Evolutionary conservation across 129 eudicot species (phyloP).

Genomic region (Escallonia herrerae): DNA sequence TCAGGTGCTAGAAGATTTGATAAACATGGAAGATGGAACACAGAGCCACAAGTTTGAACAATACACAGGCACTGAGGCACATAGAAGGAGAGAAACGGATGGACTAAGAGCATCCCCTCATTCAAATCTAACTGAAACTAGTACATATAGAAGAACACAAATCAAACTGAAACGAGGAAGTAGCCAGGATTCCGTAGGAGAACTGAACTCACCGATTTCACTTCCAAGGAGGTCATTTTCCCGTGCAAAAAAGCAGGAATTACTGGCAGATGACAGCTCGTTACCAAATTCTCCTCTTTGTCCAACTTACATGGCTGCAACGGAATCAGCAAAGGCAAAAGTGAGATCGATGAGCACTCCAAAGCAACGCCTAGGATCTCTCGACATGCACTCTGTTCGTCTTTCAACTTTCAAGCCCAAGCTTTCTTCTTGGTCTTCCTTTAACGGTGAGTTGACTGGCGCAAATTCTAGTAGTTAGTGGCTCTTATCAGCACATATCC

Average conservation of each 20-base stretch:
- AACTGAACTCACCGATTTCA: constrained; percentile 42
- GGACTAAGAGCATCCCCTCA: constrained; percentile 9
- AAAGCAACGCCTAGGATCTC: constrained; percentile 43
- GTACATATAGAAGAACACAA: constrained; percentile 1
- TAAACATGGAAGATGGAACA: constrained; percentile 18
- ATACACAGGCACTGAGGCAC: too few relatives aligned
- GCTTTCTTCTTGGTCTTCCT: constrained; percentile 56
- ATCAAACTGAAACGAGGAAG: constrained; percentile 19
- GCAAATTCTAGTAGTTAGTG: constrained; percentile 11
- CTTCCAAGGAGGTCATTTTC: constrained; percentile 46
- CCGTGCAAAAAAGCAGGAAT: constrained; percentile 29
- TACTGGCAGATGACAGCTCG: constrained; percentile 36
- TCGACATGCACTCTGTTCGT: constrained; percentile 39
- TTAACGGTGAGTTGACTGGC: constrained; percentile 34
- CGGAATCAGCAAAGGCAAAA: constrained; percentile 88
- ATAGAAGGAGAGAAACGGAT: constrained; percentile 16
- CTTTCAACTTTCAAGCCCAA: constrained; percentile 37
- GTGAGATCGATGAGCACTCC: constrained; percentile 80
- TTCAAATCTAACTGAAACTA: constrained; percentile 15
- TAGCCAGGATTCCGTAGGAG: constrained; percentile 28
- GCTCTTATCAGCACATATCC: constrained; percentile 32
- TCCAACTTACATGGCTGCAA: constrained; percentile 82
- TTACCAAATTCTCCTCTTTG: constrained; percentile 46
- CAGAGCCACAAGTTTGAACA: constrained; percentile 28
- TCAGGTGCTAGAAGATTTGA: constrained; percentile 25